A percentile compares a stretch with the other conserved stretches of the same genome.
Conservation (phyloP, 768 basidiomycete genomes). For the Russula virescens region DNA sequence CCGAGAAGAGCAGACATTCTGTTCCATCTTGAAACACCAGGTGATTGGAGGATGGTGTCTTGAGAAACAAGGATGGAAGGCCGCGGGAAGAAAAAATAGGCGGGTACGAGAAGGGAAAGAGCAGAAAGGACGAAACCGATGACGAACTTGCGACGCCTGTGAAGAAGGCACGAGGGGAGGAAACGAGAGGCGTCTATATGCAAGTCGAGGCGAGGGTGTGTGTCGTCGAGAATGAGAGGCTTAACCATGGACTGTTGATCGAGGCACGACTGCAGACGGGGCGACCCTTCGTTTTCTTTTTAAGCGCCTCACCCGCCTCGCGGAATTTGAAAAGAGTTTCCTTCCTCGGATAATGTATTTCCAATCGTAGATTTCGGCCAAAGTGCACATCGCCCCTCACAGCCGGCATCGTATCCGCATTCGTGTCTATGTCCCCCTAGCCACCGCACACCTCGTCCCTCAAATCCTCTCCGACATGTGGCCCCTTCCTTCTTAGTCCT, state of each 20-base stretch:
- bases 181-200: background rate
- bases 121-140: background rate
- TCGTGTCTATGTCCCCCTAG: background rate
- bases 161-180: background rate
- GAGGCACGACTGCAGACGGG: no score
- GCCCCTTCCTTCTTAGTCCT: background rate
- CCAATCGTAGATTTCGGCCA: background rate
- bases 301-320: background rate
- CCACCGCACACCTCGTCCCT: background rate
- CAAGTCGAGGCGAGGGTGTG: background rate
- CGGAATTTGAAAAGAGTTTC: background rate
- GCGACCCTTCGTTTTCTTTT: no score
- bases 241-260: no score
- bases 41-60: background rate
- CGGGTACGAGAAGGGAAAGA: conserved; percentile 3
- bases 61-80: background rate
- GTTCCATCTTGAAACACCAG: background rate
- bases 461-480: background rate
- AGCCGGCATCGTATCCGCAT: background rate
- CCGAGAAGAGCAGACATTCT: conserved; percentile 32
- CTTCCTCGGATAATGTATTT: background rate
- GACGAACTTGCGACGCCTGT: conserved; percentile 2
- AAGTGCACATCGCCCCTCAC: background rate
- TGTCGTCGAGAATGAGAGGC: background rate
- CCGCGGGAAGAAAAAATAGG: conserved; percentile 8